Conservation (phyloP, 208 protist species). For the Leishmania tropica region DNA sequence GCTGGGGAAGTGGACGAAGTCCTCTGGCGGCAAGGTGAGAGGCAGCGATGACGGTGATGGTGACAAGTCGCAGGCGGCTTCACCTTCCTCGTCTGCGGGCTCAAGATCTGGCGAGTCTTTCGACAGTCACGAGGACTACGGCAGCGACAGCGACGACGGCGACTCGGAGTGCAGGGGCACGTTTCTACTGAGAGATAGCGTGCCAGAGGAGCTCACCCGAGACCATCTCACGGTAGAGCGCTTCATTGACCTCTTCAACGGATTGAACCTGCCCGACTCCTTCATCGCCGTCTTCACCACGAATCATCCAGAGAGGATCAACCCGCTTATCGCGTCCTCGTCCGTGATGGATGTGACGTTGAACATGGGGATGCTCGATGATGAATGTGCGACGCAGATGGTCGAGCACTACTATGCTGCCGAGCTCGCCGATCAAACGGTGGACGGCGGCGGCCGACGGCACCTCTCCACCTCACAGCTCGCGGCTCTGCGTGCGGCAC, state of each 20-base stretch:
- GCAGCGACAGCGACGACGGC: constrained; percentile 13
- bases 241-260: constrained; percentile 88
- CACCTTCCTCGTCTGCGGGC: background rate
- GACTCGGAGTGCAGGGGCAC: constrained; percentile 13
- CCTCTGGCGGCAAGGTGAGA: background rate
- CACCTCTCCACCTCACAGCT: constrained; percentile 20
- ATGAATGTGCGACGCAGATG: constrained; percentile 50
- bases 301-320: constrained; percentile 85
- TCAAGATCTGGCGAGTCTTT: background rate
- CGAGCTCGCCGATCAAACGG: constrained; percentile 13
- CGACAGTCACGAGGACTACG: constrained; percentile 12
- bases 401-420: constrained; percentile 62
- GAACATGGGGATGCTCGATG: constrained; percentile 62
- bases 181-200: constrained; percentile 10
- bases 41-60: background rate
- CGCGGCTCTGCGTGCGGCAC: constrained; percentile 16
- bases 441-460: background rate
- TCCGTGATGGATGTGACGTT: constrained; percentile 72
- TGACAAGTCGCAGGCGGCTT: background rate
- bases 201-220: constrained; percentile 29
- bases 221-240: constrained; percentile 84
- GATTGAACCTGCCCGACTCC: constrained; percentile 72
- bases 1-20: background rate
- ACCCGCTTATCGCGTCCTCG: constrained; percentile 57
- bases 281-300: constrained; percentile 93